Evolutionary conservation across 1,284 basidiomycete species (phyloP), one percentile per base, ranked within the genome.

Genomic region (Cryptococcus hybrid): DNA sequence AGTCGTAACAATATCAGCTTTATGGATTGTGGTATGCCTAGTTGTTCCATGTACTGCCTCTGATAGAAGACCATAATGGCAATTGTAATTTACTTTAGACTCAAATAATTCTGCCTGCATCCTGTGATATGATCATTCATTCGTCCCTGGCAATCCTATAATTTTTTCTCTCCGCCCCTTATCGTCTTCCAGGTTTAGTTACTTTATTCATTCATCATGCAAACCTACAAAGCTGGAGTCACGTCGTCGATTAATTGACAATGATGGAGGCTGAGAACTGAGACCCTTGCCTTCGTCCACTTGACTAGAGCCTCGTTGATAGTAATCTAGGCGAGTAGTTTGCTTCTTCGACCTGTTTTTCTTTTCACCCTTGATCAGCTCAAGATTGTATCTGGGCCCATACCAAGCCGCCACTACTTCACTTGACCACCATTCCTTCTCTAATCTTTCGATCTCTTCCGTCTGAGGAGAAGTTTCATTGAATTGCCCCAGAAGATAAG

Each of bases 11-110:
- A n/a, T 24, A 24, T 24, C 24, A 24, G 47, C 59, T 3, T 35
- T 66, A 12, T 71, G 67, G 66, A 54, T 67, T 2, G 66, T 57
- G 15, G 6, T 73, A 13, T 72, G 65, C 59, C 61, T 73, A 3
- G 69, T 67, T 35, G 66, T 73, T 2, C 71, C 73, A 1, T 67
- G 63, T 35, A 49, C 50, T 24, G 67, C 24, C 24, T 24, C 24
- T 24, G 24, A 24, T 24, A 24, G 24, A 24, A 24, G 24, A 24
- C 24, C 24, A 24, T 24, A 24, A 24, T 24, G 24, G 24, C 24
- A 24, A 24, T 24, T 24, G 24, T 24, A 24, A 24, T 24, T 24
- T 24, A 24, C 24, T 24, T 24, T 24, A 24, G 24, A 24, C 24
- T 24, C 24, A 24, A 24, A 24, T 24, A 24, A 24, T 24, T 24